Conservation (phyloP, 768 basidiomycete genomes). For the Hortiboletus flavorubellus region DNA sequence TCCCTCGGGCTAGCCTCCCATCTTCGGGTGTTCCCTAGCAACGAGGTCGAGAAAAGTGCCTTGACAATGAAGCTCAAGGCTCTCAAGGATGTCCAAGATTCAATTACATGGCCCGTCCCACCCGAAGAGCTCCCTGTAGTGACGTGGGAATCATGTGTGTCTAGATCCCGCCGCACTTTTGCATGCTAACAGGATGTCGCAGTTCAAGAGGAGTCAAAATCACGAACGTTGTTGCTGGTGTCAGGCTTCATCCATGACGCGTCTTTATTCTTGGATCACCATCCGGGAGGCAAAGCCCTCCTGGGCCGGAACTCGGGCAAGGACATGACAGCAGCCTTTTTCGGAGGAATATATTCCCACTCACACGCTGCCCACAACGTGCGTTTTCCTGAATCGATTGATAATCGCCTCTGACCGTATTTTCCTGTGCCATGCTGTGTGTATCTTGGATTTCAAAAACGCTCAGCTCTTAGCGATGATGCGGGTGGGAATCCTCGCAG, state of each 20-base stretch:
- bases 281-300: slow-evolving; percentile 72
- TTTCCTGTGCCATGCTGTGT: background rate
- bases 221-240: slow-evolving; percentile 64
- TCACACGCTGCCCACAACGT: slow-evolving; percentile 82
- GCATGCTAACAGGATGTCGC: slow-evolving; percentile 1
- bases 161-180: background rate
- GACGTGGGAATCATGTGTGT: slow-evolving; percentile 77
- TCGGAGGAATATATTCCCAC: slow-evolving; percentile 80
- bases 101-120: slow-evolving; percentile 56
- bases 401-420: slow-evolving; percentile 1
- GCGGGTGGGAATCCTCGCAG: slow-evolving; percentile 66
- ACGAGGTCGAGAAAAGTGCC: slow-evolving; percentile 81
- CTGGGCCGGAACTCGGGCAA: slow-evolving; percentile 65
- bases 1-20: slow-evolving; percentile 71
- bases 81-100: slow-evolving; percentile 61
- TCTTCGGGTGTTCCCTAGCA: slow-evolving; percentile 81
- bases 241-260: slow-evolving; percentile 89
- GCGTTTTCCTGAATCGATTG: slow-evolving; percentile 24
- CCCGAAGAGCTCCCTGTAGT: slow-evolving; percentile 68
- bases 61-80: slow-evolving; percentile 81
- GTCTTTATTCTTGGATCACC: slow-evolving; percentile 64
- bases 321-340: slow-evolving; percentile 82
- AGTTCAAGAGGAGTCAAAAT: slow-evolving; percentile 69
- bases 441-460: background rate
- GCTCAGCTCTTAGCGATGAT: slow-evolving; percentile 66